Evolutionary conservation across 148 eudicot genomes (phyloP).

Genomic region (Chenopodium berlandieri): DNA sequence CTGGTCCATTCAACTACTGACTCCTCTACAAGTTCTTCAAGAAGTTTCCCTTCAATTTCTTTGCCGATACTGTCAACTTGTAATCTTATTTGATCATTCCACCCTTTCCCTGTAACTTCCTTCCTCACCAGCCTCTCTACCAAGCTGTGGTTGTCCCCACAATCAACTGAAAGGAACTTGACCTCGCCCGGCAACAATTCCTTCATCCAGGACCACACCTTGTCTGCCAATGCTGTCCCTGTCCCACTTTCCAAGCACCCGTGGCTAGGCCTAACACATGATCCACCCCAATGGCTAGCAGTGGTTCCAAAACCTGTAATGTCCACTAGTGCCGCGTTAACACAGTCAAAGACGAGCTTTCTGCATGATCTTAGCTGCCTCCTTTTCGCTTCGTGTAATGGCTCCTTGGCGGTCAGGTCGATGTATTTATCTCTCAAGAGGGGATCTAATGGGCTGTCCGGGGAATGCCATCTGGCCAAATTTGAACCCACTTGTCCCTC

Average conservation of each 20-base stretch:
- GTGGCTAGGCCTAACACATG: slow-evolving; percentile 13
- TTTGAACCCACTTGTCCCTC: slow-evolving; percentile 38
- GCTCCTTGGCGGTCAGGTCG: slow-evolving; percentile 47
- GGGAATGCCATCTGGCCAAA: slow-evolving; percentile 66
- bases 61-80: slow-evolving; percentile 53
- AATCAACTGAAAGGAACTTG: slow-evolving; percentile 30
- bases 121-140: slow-evolving; percentile 68
- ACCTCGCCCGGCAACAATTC: slow-evolving; percentile 50
- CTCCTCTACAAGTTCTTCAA: slow-evolving; percentile 78
- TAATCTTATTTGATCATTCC: slow-evolving; percentile 49
- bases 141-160: slow-evolving; percentile 54
- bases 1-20: slow-evolving; percentile 59
- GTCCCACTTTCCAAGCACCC: slow-evolving; percentile 13
- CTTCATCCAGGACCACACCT: slow-evolving; percentile 64
- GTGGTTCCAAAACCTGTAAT: slow-evolving; percentile 35
- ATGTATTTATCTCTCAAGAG: slow-evolving; percentile 57
- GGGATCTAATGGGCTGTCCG: slow-evolving; percentile 81
- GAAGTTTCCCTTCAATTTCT: slow-evolving; percentile 70
- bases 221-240: slow-evolving; percentile 32
- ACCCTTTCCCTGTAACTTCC: slow-evolving; percentile 73
- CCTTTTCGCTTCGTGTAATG: slow-evolving; percentile 50
- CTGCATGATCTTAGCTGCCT: slow-evolving; percentile 58
- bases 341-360: slow-evolving; percentile 84
- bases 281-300: slow-evolving; percentile 21
- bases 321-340: slow-evolving; percentile 58